Evolutionary conservation across 768 basidiomycete species (phyloP).

Genomic region (Coprinellus aureogranulatus): DNA sequence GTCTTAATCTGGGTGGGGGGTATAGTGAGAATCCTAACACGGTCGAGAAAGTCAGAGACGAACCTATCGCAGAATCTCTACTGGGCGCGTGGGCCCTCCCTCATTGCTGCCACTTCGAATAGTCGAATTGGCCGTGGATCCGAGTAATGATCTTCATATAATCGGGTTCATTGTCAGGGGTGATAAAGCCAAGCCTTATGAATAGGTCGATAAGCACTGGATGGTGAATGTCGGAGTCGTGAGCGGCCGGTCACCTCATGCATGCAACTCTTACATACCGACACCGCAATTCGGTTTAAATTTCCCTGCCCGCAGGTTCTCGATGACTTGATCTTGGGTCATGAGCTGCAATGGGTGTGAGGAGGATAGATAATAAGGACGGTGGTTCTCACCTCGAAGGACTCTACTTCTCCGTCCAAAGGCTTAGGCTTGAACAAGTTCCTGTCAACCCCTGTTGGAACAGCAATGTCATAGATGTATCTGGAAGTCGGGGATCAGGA

Average conservation of each 20-base stretch:
- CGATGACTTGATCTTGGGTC: constrained; percentile 56
- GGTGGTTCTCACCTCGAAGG: constrained; percentile 64
- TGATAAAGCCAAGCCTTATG: constrained; percentile 81
- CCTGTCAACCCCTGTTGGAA: constrained; percentile 53
- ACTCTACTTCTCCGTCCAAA: constrained; percentile 91
- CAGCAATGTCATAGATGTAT: constrained; percentile 79
- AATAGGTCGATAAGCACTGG: constrained; percentile 86
- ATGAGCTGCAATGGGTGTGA: constrained; percentile 57
- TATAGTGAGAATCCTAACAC: too few relatives aligned
- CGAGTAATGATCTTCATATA: constrained; percentile 75
- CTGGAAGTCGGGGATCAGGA: constrained; percentile 33
- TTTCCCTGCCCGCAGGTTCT: constrained; percentile 59
- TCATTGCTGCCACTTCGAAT: constrained; percentile 55
- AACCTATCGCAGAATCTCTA: too few relatives aligned
- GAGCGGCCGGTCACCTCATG: neutral
- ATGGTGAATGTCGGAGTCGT: neutral
- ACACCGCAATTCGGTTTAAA: constrained; percentile 95
- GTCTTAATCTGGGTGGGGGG: too few relatives aligned
- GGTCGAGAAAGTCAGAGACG: too few relatives aligned
- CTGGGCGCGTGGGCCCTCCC: too few relatives aligned
- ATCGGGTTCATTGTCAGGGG: constrained; percentile 83
- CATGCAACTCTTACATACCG: constrained; percentile 43
- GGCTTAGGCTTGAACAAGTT: constrained; percentile 64
- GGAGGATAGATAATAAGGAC: neutral
- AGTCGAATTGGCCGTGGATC: constrained; percentile 70